These are phyloP conservation scores for Cadophora sp. DNA, from an alignment of 2,329 filamentous ascomycete species.

Conservation along the genomic window DNA sequence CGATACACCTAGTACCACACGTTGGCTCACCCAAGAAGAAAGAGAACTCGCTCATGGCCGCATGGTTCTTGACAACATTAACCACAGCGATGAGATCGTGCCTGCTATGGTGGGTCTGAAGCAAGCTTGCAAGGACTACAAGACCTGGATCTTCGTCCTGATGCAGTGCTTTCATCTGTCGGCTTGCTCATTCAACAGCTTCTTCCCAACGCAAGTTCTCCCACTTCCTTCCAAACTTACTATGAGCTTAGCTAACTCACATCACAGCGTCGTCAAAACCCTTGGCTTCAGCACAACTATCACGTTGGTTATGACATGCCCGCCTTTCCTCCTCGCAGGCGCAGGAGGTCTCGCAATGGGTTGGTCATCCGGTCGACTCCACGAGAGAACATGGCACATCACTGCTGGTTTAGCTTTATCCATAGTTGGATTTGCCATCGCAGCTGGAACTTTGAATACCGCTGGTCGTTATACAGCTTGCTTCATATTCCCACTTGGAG, in stretches of 20 bases:
- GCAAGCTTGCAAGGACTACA: slow-evolving; percentile 37
- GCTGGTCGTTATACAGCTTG: slow-evolving; percentile 44
- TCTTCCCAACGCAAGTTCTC: slow-evolving; percentile 52
- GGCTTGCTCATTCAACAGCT: slow-evolving; percentile 54
- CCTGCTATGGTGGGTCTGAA: slow-evolving; percentile 48
- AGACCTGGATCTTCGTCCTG: slow-evolving; percentile 29
- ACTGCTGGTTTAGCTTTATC: slow-evolving; percentile 38
- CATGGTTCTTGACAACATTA: slow-evolving; percentile 52
- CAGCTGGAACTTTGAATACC: slow-evolving; percentile 37
- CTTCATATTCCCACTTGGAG: slow-evolving; percentile 43
- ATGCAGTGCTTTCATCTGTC: slow-evolving; percentile 46
- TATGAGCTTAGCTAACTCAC: not conserved
- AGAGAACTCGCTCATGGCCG: slow-evolving; percentile 51
- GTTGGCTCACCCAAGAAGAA: slow-evolving; percentile 46
- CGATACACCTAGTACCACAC: slow-evolving; percentile 47
- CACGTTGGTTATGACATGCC: slow-evolving; percentile 52
- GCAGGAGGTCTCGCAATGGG: slow-evolving; percentile 30
- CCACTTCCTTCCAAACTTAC: slow-evolving; percentile 45
- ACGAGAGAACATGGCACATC: slow-evolving; percentile 45
- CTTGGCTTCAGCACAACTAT: slow-evolving; percentile 52
- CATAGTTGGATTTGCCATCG: slow-evolving; percentile 43
- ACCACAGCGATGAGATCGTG: slow-evolving; percentile 44
- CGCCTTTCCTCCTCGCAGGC: slow-evolving; percentile 36
- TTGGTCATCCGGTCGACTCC: slow-evolving; percentile 38
- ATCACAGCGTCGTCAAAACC: slow-evolving; percentile 47